Percentiles rank a stretch among this genome's conserved stretches.
phyloP scores from a whole-genome alignment of 2,329 filamentous ascomycete species.

The Fusarium sp. region DNA sequence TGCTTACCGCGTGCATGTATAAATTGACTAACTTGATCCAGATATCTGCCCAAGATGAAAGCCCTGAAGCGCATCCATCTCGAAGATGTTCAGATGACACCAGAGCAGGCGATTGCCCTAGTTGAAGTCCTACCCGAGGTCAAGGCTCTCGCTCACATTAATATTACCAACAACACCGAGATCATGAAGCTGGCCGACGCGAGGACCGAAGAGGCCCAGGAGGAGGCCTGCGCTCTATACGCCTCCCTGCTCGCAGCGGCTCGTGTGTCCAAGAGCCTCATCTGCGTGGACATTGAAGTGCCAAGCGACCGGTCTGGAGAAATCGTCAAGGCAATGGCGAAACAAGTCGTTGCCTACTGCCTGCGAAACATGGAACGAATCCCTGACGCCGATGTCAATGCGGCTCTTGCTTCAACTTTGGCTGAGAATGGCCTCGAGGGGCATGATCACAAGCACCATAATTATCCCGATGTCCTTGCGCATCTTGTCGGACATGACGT shows the following conservation, averaged over 20 bases:
- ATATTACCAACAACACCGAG: slow-evolving; percentile 83
- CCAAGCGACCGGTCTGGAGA: slow-evolving; percentile 86
- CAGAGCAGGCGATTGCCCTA: slow-evolving; percentile 90
- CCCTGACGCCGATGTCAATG: slow-evolving; percentile 72
- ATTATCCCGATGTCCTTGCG: slow-evolving; percentile 82
- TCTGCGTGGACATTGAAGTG: slow-evolving; percentile 92
- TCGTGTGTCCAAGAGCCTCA: slow-evolving; percentile 82
- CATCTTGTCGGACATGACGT: slow-evolving; percentile 84
- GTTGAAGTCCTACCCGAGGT: slow-evolving; percentile 92
- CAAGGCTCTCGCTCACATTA: slow-evolving; percentile 84
- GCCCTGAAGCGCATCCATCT: slow-evolving; percentile 87
- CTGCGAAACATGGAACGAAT: slow-evolving; percentile 89
- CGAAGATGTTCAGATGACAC: slow-evolving; percentile 82
- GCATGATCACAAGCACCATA: slow-evolving; percentile 45
- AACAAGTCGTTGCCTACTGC: slow-evolving; percentile 95
- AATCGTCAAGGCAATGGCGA: slow-evolving; percentile 89
- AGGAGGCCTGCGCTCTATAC: slow-evolving; percentile 94
- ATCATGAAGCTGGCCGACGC: slow-evolving; percentile 78
- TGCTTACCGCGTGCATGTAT: neutral
- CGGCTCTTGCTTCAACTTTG: slow-evolving; percentile 57
- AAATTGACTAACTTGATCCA: slow-evolving; percentile 43
- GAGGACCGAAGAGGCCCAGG: slow-evolving; percentile 81
- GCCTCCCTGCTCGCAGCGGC: slow-evolving; percentile 91
- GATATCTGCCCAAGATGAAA: slow-evolving; percentile 82
- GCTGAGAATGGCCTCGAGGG: slow-evolving; percentile 52